phyloP scores from a whole-genome alignment of 1,284 basidiomycete species.

The Somion occarium region DNA sequence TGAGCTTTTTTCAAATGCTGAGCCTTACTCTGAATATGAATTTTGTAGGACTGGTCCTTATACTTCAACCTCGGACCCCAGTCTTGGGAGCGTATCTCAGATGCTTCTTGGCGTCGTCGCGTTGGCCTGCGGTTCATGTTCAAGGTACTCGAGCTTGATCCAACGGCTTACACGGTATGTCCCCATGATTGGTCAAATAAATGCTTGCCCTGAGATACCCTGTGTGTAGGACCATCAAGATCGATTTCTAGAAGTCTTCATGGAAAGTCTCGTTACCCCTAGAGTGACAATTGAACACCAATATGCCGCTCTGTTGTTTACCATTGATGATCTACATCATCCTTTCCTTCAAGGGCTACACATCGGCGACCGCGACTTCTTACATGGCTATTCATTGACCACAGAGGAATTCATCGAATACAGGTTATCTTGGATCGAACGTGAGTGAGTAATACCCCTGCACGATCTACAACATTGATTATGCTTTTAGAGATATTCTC shows the following conservation, averaged over 20 bases:
- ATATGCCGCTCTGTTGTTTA: constrained; percentile 48
- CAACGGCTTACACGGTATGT: constrained; percentile 56
- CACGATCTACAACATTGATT: neutral
- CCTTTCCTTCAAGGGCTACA: constrained; percentile 39
- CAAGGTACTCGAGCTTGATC: constrained; percentile 61
- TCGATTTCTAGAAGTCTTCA: constrained; percentile 52
- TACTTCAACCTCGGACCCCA: constrained; percentile 55
- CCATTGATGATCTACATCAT: constrained; percentile 49
- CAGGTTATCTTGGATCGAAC: constrained; percentile 19
- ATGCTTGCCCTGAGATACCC: neutral
- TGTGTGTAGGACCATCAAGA: constrained; percentile 42
- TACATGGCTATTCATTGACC: constrained; percentile 20
- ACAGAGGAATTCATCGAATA: constrained; percentile 19
- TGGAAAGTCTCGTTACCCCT: constrained; percentile 51
- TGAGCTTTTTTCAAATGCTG: neutral
- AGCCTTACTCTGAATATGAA: too few species aligned
- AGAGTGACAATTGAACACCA: constrained; percentile 56
- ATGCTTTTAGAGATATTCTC: constrained; percentile 17
- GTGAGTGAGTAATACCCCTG: constrained; percentile 16
- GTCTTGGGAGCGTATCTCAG: constrained; percentile 57
- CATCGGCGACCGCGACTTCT: constrained; percentile 8
- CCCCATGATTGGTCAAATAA: neutral
- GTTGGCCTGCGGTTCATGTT: constrained; percentile 70
- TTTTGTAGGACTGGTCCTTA: constrained; percentile 57
- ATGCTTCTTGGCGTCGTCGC: constrained; percentile 50